These are phyloP conservation scores for Flueggea neowawraea DNA, from an alignment of 441 rosid genomes.

Conservation along the genomic window DNA sequence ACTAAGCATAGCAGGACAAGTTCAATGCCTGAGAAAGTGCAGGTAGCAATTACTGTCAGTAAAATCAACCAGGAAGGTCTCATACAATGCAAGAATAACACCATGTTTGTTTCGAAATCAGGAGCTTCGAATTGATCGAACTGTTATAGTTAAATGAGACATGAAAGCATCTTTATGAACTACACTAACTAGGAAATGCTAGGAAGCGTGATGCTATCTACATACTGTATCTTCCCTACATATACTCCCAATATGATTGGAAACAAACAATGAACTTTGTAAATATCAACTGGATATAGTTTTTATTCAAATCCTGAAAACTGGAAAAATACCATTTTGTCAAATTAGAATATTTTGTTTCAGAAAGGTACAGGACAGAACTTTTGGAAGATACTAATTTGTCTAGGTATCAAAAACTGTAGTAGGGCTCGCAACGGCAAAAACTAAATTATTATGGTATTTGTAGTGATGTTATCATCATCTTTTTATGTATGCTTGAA, in stretches of 20 bases:
- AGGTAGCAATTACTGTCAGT: conserved; percentile 12
- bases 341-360: too few relatives aligned
- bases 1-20: conserved; percentile 11
- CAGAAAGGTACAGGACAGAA: too few relatives aligned
- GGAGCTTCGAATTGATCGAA: neutral
- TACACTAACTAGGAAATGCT: neutral
- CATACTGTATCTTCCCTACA: neutral
- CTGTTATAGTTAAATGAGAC: conserved; percentile 12
- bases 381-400: too few relatives aligned
- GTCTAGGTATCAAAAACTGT: too few relatives aligned
- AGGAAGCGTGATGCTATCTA: neutral
- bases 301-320: too few relatives aligned
- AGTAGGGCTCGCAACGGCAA: too few relatives aligned
- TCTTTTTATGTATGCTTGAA: too few relatives aligned
- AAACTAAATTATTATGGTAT: too few relatives aligned
- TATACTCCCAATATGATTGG: neutral
- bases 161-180: neutral
- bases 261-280: conserved; percentile 21
- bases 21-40: conserved; percentile 35
- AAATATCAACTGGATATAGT: conserved; percentile 10
- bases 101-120: conserved; percentile 14
- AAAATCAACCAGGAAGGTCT: conserved; percentile 13
- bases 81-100: neutral
- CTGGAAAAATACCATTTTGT: too few relatives aligned
- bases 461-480: too few relatives aligned